Evolutionary conservation across 345 rosid species (phyloP), one percentile per base, ranked within the genome.

Genomic region (Acer campestre): DNA sequence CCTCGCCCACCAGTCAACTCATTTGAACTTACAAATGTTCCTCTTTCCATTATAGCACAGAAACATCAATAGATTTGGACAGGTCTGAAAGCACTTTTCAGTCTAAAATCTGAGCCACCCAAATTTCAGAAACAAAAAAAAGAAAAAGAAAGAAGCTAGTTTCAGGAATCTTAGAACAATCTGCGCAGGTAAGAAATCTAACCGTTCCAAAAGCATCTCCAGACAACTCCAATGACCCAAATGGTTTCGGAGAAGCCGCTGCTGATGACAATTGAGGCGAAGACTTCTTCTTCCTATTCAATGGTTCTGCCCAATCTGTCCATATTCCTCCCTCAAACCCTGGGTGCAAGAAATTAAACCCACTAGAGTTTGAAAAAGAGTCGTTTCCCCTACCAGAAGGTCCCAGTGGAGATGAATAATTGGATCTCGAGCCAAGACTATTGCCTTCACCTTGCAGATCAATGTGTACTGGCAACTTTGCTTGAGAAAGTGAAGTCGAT

Each of bases 161-260:
- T 81, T 80, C 77, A 23, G 38, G 61, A 65, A 75, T 27, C n/a
- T 25, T 23, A 61, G 38, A 73, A 74, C 77, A 74, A 13, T 27
- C 29, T 42, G 27, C 74, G 77, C 58, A 22, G 59, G 48, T 61
- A 53, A 73, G 77, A 70, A 77, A 74, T 81, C 92, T 80, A 79
- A 91, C 94, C 89, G 62, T 79, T 74, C 82, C 80, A 65, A 81
- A 83, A 68, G 82, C 87, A 71, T 81, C 84, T 35, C 71, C 80
- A 76, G 78, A 76, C 27, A 85, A 77, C 71, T 84, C 81, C 1
- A 70, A 46, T 29, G 89, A 78, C 77, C 40, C 76, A 61, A 68
- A 55, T 74, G 82, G 61, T 73, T 82, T 75, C 25, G 78, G 46
- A 61, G 81, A 77, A 72, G 84, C 74, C 76, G 84, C 67, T 78